These are phyloP conservation scores for Pouteria campechiana DNA, from an alignment of 179 eudicot genomes.

Conservation along the genomic window DNA sequence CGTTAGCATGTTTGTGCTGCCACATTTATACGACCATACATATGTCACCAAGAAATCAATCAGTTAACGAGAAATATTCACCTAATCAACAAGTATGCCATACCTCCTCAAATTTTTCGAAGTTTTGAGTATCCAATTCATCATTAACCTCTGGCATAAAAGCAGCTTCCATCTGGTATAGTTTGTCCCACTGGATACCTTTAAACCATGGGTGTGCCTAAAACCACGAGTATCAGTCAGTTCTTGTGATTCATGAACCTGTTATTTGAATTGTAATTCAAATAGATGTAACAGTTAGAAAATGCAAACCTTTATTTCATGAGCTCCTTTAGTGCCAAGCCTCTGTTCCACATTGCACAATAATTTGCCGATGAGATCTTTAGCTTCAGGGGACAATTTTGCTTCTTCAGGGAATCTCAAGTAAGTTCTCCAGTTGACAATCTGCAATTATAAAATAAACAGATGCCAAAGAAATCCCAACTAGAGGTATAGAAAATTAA, in stretches of 20 bases:
- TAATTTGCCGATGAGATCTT: slow-evolving; percentile 53
- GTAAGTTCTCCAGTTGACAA: slow-evolving; percentile 69
- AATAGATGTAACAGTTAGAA: no score
- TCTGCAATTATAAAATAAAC: slow-evolving; percentile 20
- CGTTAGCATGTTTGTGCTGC: no score
- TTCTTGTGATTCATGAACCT: no score
- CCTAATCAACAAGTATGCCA: no score
- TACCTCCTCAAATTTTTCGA: slow-evolving; percentile 86
- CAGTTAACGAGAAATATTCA: no score
- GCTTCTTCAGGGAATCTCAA: slow-evolving; percentile 77
- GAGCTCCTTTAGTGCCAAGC: slow-evolving; percentile 61
- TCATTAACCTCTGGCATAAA: slow-evolving; percentile 72
- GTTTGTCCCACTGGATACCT: slow-evolving; percentile 54
- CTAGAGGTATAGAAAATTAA: no score
- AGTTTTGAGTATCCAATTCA: slow-evolving; percentile 71
- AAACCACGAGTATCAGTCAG: no score
- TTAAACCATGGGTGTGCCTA: slow-evolving; percentile 67
- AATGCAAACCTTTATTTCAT: slow-evolving; percentile 84
- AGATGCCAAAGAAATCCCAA: no score
- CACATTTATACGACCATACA: no score
- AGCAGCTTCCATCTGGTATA: slow-evolving; percentile 72
- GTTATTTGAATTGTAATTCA: no score
- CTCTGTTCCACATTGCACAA: slow-evolving; percentile 64
- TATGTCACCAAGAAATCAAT: no score
- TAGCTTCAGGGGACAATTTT: slow-evolving; percentile 48